Evolutionary conservation across 2,329 filamentous ascomycete species (phyloP).

Genomic region (Colletotrichum cordylinicola): DNA sequence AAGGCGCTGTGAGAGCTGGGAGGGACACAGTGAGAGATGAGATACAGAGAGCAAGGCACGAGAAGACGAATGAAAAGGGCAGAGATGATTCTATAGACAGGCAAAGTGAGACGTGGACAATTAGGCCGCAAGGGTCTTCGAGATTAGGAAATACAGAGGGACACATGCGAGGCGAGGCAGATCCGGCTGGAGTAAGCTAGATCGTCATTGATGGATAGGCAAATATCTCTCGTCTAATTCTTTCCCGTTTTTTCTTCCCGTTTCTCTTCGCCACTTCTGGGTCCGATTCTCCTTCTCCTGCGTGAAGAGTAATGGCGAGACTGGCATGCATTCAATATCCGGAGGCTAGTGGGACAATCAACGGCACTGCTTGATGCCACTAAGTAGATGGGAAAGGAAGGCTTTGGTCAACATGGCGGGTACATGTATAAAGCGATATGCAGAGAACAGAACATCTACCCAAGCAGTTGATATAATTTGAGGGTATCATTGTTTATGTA

Average conservation of each 20-base stretch:
- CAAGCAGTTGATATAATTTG: not conserved
- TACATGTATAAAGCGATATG: not conserved
- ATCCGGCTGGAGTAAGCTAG: not conserved
- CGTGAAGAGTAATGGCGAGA: not conserved
- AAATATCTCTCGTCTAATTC: constrained; percentile 3
- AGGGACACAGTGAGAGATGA: not conserved
- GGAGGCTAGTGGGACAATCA: not conserved
- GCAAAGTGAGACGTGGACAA: not conserved
- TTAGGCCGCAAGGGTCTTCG: not conserved
- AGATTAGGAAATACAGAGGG: constrained; percentile 7
- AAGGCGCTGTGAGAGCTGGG: not conserved
- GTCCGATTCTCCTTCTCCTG: not conserved
- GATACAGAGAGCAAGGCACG: not conserved
- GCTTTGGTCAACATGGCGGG: not conserved
- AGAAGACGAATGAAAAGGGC: not conserved
- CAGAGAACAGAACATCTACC: not conserved
- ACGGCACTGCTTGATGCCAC: not conserved
- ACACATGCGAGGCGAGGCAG: not conserved
- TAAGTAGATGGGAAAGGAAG: not conserved
- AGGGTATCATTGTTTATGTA: not conserved
- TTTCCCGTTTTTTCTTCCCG: not conserved
- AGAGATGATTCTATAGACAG: not conserved
- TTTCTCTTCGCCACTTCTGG: not conserved
- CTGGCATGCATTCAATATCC: not conserved
- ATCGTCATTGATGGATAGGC: constrained; percentile 1